Evolutionary conservation across 306 rosid genomes (phyloP), one percentile per base, ranked within the genome.

Genomic region (Quercus suber): DNA sequence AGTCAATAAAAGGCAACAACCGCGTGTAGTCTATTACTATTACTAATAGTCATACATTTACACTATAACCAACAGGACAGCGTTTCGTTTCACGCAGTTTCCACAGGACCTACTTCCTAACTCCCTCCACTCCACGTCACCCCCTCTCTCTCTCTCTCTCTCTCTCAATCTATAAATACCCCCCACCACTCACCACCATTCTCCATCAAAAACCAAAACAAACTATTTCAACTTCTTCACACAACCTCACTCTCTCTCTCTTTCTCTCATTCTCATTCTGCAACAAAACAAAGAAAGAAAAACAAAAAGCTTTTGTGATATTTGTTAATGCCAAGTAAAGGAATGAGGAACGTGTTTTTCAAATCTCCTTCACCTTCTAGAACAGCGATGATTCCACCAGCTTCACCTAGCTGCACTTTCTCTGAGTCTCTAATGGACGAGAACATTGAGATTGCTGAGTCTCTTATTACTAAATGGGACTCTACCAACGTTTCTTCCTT

Each of bases 391-490:
- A 21, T 52, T 0, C 78, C 85, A 4, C 71, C 85, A 37, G 30
- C 85, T 5, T 75, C 86, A 1, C 87, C 88, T 13, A 78, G 4
- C 31, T 85, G 31, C 9, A 82, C 83, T 28, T 79, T 91, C 69
- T 86, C 82, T 55, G 82, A 86, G 31, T 82, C 95, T 1, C 5
- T 94, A 0, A 84, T 91, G 80, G 94, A 92, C 0, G 90, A 91
- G 71, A 90, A 87, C 77, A 76, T 95, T 4, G 88, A 91, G 23
- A 69, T 43, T 19, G 99, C 97, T 23, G 89, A 83, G 23, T 28
- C 84, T 15, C 59, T 91, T 1, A 87, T 94, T 19, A 71, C 77
- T 0, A 89, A 87, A 55, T 92, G 97, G 97, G 90, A 89, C 23
- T 49, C 81, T 0, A 51, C 78, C 0, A 55, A 84, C 37, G 51